Evolutionary conservation across 306 rosid genomes (phyloP), one percentile per base, ranked within the genome.

Genomic region (Carpinus fangiana): DNA sequence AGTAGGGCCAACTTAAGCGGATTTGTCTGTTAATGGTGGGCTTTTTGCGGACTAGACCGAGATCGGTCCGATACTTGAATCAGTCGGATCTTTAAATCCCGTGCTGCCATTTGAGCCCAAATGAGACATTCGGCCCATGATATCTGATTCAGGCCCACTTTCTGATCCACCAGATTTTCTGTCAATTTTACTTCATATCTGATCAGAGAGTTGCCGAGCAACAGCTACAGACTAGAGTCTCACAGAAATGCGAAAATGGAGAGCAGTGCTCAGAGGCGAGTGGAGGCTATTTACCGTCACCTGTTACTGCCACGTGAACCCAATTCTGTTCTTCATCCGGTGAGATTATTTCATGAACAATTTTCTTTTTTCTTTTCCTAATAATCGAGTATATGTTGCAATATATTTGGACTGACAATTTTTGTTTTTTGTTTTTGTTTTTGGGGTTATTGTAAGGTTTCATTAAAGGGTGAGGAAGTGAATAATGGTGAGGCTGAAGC

Each of bases 401-500:
- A 8, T 31, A 20, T 64, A 16, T 38, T 0, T 17, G 6, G 38
- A 28, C 70, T 57, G 13, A 20, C 59, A 34, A 56, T 34, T 51
- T 82, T 64, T 74, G 73, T 8, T 53, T 8, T 51, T 46, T 71
- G 45, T 16, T 53, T 14, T 73, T 45, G 66, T 65, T 69, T 38
- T 72, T 57, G 80, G 75, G 74, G 70, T n/a, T 34, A 41, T 75
- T 79, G 54, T 17, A 70, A 59, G 85, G 70, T 86, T 56, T 11
- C n/a, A 48, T 43, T 16, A 14, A 78, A 78, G 50, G 84, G 73
- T 72, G 81, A 36, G 54, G 41, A 82, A 59, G 45, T 70, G 85
- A 82, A 82, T 64, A 64, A 70, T 55, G 81, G 67, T 36, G 86
- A 80, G 14, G 73, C 80, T 28, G 86, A 90, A 59, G 89, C 93